These are phyloP conservation scores for Aegilops tauschii DNA, from an alignment of 176 grass and related monocot species.

Conservation along the genomic window DNA sequence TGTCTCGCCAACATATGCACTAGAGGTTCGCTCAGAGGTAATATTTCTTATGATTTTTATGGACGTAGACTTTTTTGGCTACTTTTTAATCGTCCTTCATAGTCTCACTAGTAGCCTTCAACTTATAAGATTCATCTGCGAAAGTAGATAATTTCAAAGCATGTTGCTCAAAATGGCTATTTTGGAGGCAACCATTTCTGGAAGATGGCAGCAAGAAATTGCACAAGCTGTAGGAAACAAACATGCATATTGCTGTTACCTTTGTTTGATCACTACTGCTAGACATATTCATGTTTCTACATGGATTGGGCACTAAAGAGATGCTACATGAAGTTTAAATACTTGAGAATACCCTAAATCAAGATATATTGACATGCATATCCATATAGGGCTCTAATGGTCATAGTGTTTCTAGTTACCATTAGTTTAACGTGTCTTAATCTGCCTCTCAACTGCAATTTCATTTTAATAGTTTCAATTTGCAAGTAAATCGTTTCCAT, in stretches of 20 bases:
- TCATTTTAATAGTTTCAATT: conserved; percentile 13
- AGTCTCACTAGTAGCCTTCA: conserved; percentile 1
- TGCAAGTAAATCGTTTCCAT: background rate
- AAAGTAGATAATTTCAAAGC: background rate
- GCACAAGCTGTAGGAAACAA: background rate
- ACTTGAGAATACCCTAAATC: conserved; percentile 23
- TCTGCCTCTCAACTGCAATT: background rate
- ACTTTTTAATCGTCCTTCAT: background rate
- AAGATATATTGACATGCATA: conserved; percentile 15
- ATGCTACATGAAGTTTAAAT: background rate
- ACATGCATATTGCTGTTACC: background rate
- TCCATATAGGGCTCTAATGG: background rate
- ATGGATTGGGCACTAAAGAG: background rate
- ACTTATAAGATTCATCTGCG: background rate
- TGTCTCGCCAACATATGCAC: conserved; percentile 96
- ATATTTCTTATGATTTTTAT: conserved; percentile 20
- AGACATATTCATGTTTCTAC: background rate
- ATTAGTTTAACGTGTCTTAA: too few relatives aligned
- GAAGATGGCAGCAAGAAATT: background rate
- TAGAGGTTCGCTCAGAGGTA: conserved; percentile 92
- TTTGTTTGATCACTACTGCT: background rate
- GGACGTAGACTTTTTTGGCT: background rate
- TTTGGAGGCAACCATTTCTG: background rate
- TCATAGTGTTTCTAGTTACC: too few relatives aligned
- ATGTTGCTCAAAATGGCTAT: background rate